Evolutionary conservation across 371 early-diverging fungal species (phyloP).

Genomic region (Mortierella sp.): DNA sequence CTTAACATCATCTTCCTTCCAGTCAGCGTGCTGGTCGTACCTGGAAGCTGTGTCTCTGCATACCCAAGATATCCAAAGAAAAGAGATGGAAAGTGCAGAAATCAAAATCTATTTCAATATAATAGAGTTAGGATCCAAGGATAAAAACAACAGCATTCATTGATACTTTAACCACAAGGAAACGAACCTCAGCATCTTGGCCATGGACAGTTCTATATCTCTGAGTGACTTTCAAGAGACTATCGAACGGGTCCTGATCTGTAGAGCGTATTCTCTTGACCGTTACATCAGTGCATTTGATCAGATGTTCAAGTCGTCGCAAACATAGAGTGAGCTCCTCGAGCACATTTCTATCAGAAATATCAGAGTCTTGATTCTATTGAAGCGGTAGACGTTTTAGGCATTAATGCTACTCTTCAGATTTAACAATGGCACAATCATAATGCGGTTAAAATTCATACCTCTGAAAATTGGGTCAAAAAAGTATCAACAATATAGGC

Average conservation of each 20-base stretch:
- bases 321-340: conserved; percentile 26
- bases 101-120: conserved; percentile 23
- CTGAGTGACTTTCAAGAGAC: conserved; percentile 26
- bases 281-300: conserved; percentile 48
- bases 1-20: conserved; percentile 33
- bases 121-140: not conserved
- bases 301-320: conserved; percentile 40
- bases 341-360: conserved; percentile 6
- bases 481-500: conserved; percentile 60
- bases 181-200: conserved; percentile 32
- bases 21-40: conserved; percentile 58
- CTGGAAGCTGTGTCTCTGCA: conserved; percentile 50
- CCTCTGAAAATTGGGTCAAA: conserved; percentile 50
- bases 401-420: not conserved
- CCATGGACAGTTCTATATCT: conserved; percentile 22
- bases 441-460: conserved; percentile 1
- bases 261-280: conserved; percentile 15
- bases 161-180: not conserved
- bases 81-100: conserved; percentile 43
- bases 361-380: conserved; percentile 9
- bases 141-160: not conserved
- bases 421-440: not conserved
- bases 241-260: conserved; percentile 30
- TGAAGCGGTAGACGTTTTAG: not conserved
- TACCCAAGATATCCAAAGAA: conserved; percentile 60